Conservation (phyloP, 768 basidiomycete species). For the Boletus rex-veris region DNA sequence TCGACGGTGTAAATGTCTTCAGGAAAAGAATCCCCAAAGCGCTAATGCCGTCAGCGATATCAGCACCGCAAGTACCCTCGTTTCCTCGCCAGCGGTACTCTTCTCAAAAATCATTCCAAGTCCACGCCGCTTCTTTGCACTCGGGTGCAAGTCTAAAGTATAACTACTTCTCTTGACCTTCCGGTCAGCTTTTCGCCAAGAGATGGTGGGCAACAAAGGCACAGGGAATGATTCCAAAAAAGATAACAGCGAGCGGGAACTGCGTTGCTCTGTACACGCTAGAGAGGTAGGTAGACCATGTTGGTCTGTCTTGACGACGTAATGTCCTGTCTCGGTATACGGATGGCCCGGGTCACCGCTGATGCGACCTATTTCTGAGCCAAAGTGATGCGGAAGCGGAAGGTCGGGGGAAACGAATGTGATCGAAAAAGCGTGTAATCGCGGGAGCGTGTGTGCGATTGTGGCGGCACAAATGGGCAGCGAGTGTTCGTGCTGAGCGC, state of each 20-base stretch:
- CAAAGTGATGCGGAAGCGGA: constrained; percentile 45
- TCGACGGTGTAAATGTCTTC: not conserved
- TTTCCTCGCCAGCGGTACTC: constrained; percentile 66
- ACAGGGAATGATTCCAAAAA: constrained; percentile 19
- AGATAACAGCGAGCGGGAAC: constrained; percentile 25
- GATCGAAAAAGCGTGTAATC: constrained; percentile 59
- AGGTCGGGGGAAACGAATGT: constrained; percentile 62
- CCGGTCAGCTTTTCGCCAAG: constrained; percentile 32
- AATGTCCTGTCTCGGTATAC: constrained; percentile 45
- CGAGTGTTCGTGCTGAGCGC: constrained; percentile 60
- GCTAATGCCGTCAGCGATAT: constrained; percentile 29
- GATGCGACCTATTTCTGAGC: constrained; percentile 39
- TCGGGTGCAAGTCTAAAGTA: constrained; percentile 30
- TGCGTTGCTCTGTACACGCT: constrained; percentile 46
- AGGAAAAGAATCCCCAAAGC: constrained; percentile 32
- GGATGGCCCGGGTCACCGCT: constrained; percentile 22
- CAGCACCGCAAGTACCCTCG: constrained; percentile 32
- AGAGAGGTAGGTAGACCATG: constrained; percentile 61
- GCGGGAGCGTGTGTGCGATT: constrained; percentile 64
- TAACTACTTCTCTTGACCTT: constrained; percentile 23
- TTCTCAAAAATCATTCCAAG: constrained; percentile 50
- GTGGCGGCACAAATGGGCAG: constrained; percentile 56
- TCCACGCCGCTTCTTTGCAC: constrained; percentile 39
- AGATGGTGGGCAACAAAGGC: constrained; percentile 23
- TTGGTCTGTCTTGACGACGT: constrained; percentile 55